phyloP scores from a whole-genome alignment of 768 basidiomycete species.

The Boletus rubropictus region DNA sequence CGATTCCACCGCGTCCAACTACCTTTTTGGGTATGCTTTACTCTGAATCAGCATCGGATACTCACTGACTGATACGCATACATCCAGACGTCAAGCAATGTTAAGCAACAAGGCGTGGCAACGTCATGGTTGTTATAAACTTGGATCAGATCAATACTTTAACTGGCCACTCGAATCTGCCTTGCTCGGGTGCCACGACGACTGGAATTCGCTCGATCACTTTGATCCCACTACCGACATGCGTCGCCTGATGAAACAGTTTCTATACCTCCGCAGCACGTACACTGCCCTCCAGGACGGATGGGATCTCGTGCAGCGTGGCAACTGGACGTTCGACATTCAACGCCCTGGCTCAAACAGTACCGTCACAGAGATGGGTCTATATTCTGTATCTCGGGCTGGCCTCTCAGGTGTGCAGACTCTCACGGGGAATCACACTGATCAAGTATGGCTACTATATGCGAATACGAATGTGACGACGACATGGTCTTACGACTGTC shows the following conservation, averaged over 20 bases:
- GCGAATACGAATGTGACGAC: slow-evolving; percentile 77
- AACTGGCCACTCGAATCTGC: slow-evolving; percentile 83
- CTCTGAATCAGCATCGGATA: neutral
- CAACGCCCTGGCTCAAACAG: slow-evolving; percentile 79
- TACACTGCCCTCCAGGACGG: slow-evolving; percentile 84
- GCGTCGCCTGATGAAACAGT: slow-evolving; percentile 68
- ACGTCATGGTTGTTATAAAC: slow-evolving; percentile 85
- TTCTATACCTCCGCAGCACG: slow-evolving; percentile 59
- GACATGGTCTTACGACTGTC: slow-evolving; percentile 62
- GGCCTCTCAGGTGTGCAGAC: slow-evolving; percentile 55
- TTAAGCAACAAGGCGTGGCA: slow-evolving; percentile 81
- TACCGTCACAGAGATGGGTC: slow-evolving; percentile 78
- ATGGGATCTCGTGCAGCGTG: slow-evolving; percentile 73
- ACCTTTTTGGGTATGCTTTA: slow-evolving; percentile 70
- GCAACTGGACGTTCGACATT: slow-evolving; percentile 80
- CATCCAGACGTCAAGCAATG: slow-evolving; percentile 84
- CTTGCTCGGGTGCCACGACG: slow-evolving; percentile 77
- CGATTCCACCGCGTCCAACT: slow-evolving; percentile 87
- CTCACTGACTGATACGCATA: neutral
- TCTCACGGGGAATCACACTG: slow-evolving; percentile 52
- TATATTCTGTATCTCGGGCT: slow-evolving; percentile 76
- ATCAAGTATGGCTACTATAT: slow-evolving; percentile 79
- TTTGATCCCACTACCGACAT: slow-evolving; percentile 85
- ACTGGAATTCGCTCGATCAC: slow-evolving; percentile 91
- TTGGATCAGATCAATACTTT: slow-evolving; percentile 90